phyloP scores from a whole-genome alignment of 2,329 filamentous ascomycete genomes.

The Venturia aucupariae region DNA sequence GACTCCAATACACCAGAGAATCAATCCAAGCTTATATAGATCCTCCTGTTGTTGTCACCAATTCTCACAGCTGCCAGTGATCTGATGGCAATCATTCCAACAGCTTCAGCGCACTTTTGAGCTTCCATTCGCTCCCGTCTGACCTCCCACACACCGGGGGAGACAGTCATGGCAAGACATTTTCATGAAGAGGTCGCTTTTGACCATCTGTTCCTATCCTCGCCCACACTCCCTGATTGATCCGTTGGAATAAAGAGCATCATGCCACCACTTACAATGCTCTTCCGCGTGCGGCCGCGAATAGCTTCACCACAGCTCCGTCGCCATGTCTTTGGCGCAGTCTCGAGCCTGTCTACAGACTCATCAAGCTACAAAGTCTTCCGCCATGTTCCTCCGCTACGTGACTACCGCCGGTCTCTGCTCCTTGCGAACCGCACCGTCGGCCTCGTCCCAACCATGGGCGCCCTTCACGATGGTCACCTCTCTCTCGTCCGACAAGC shows the following conservation, averaged over 20 bases:
- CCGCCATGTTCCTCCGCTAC: conserved; percentile 63
- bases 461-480: conserved; percentile 88
- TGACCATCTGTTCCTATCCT: background rate
- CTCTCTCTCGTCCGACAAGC: conserved; percentile 76
- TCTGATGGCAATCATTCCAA: background rate
- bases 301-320: background rate
- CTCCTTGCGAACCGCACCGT: conserved; percentile 58
- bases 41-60: background rate
- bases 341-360: background rate
- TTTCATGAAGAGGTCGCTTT: background rate
- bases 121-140: too few relatives aligned
- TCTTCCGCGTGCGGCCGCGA: background rate
- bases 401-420: conserved; percentile 59
- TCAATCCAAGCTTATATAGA: too few relatives aligned
- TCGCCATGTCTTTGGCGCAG: background rate
- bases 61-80: background rate
- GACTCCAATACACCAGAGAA: too few relatives aligned
- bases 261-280: background rate
- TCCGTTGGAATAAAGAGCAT: background rate
- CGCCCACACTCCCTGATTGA: background rate
- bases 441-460: conserved; percentile 93
- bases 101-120: background rate
- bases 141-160: background rate
- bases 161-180: background rate
- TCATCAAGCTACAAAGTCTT: conserved; percentile 53